These are phyloP conservation scores for Helotiales sp. DNA, from an alignment of 2,329 filamentous ascomycete species.

Conservation along the genomic window DNA sequence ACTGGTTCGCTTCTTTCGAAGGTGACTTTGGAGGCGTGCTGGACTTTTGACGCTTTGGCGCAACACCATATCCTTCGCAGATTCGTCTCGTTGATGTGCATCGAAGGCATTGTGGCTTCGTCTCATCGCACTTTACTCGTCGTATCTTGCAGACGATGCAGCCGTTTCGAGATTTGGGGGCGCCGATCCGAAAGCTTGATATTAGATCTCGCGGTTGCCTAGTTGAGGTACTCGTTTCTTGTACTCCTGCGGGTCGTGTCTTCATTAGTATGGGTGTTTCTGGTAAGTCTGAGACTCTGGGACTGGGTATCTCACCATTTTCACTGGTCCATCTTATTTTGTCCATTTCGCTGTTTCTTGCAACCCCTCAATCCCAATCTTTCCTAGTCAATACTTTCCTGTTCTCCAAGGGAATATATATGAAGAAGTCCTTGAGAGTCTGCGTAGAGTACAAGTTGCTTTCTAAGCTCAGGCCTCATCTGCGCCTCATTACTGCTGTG, in stretches of 20 bases:
- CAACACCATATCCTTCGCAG: slow-evolving; percentile 5
- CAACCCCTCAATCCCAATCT: background rate
- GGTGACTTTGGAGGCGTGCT: background rate
- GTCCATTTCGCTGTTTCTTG: background rate
- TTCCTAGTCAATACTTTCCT: background rate
- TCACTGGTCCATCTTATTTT: background rate
- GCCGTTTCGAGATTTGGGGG: background rate
- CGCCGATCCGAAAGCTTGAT: background rate
- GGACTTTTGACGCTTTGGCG: background rate
- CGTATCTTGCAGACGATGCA: slow-evolving; percentile 9
- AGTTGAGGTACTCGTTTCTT: background rate
- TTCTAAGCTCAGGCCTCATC: background rate
- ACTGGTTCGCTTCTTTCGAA: background rate
- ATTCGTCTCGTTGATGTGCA: slow-evolving; percentile 6
- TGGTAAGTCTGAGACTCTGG: background rate
- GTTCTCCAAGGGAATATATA: background rate
- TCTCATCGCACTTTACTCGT: slow-evolving; percentile 8
- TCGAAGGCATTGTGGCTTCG: background rate
- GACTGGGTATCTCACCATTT: background rate
- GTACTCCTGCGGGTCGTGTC: too few relatives aligned
- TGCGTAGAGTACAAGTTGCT: background rate
- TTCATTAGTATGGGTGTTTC: background rate
- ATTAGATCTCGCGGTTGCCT: background rate
- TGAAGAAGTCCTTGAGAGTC: background rate
- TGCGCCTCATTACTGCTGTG: background rate